Conservation (phyloP, 2,329 filamentous ascomycete genomes). For the Ophiocordyceps camponoti-floridani region DNA sequence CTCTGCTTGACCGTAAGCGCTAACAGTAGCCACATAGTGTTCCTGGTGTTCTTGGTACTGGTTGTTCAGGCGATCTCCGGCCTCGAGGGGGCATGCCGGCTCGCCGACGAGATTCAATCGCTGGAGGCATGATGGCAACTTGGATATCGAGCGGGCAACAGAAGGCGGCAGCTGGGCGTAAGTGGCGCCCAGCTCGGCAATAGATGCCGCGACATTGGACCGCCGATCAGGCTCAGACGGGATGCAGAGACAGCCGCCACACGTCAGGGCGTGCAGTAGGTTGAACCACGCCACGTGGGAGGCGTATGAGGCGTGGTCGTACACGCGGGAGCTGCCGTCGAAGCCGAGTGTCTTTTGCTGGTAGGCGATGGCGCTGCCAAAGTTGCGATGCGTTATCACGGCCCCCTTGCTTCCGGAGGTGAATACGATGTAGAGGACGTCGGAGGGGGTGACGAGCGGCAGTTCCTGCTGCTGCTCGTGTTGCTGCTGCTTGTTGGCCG, state of each 20-base stretch:
- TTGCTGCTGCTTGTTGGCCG: not conserved
- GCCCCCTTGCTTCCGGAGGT: conserved; percentile 36
- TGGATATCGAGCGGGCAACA: not conserved
- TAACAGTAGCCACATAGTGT: not conserved
- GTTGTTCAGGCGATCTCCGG: no score
- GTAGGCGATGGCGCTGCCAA: conserved; percentile 3
- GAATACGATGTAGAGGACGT: conserved; percentile 22
- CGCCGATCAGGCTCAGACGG: conserved; percentile 1
- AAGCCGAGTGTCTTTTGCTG: conserved; percentile 3
- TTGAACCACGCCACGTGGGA: conserved; percentile 1
- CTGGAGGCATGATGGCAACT: not conserved
- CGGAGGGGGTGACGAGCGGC: conserved; percentile 3
- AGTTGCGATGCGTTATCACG: conserved; percentile 11
- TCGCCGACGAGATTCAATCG: not conserved
- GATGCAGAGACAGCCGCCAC: conserved; percentile 1
- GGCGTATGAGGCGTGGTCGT: conserved; percentile 2
- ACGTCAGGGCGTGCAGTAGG: not conserved
- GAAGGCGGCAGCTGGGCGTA: not conserved
- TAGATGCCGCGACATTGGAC: not conserved
- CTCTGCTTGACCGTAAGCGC: conserved; percentile 7
- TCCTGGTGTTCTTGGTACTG: no score
- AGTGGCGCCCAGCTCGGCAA: conserved; percentile 1
- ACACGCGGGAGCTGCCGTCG: conserved; percentile 1
- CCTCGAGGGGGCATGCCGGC: not conserved
- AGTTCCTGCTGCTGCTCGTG: not conserved